These are phyloP conservation scores for Oleoguttula mirabilis DNA, from an alignment of 495 filamentous ascomycete species.

Conservation along the genomic window DNA sequence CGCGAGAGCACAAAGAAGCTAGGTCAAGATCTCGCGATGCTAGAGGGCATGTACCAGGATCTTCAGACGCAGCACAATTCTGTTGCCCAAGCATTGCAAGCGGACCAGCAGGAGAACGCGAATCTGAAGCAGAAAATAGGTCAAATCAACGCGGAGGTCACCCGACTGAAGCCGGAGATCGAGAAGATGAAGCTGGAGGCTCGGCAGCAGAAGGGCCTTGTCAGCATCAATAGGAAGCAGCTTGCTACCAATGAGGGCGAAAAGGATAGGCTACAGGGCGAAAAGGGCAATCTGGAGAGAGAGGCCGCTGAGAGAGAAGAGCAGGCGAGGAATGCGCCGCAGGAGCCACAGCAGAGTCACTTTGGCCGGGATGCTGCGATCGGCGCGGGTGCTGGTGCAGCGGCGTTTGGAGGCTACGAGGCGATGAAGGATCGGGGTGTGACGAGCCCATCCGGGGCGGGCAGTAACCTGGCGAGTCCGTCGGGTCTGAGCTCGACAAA, in stretches of 20 bases:
- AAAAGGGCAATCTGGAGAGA: constrained; percentile 57
- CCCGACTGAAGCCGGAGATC: constrained; percentile 69
- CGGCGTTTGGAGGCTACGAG: constrained; percentile 10
- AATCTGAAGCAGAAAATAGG: constrained; percentile 79
- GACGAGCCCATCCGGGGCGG: constrained; percentile 40
- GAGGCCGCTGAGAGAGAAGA: constrained; percentile 44
- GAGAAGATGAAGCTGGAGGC: constrained; percentile 84
- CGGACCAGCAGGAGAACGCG: constrained; percentile 80
- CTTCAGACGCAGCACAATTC: constrained; percentile 75
- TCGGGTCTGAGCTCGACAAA: constrained; percentile 63
- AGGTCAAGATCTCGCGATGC: constrained; percentile 63
- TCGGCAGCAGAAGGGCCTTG: constrained; percentile 86
- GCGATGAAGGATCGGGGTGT: constrained; percentile 2
- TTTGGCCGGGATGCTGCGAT: constrained; percentile 7
- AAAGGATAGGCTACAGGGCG: constrained; percentile 66
- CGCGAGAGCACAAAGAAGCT: constrained; percentile 72
- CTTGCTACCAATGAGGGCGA: constrained; percentile 78
- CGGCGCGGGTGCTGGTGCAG: constrained; percentile 4
- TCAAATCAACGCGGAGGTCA: constrained; percentile 64
- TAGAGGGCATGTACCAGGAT: constrained; percentile 74
- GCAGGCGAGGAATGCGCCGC: constrained; percentile 24
- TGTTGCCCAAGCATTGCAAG: constrained; percentile 56
- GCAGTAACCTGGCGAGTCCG: constrained; percentile 32
- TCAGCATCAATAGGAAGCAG: constrained; percentile 97
- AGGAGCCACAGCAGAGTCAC: constrained; percentile 23